Percentiles rank a stretch among this genome's conserved stretches.
Evolutionary conservation across 2,329 filamentous ascomycete genomes (phyloP).

Genomic region (Thermochaetoides dissita): DNA sequence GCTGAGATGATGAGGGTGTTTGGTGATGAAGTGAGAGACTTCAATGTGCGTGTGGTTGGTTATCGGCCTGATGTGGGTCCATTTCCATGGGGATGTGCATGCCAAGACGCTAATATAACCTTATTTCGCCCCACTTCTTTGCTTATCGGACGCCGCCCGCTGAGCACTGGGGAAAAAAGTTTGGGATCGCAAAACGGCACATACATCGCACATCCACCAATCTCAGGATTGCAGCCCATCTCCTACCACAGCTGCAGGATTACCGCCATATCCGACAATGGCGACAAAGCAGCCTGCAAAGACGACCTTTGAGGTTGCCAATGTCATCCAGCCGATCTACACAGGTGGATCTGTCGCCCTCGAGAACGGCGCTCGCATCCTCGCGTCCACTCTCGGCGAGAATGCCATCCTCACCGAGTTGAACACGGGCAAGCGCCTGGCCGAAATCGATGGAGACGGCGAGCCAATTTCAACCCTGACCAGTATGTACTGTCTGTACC

Average conservation of each 20-base stretch:
- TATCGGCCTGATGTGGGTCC: no score
- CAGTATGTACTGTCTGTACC: slow-evolving; percentile 25
- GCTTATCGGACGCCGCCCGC: no score
- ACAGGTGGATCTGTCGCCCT: slow-evolving; percentile 80
- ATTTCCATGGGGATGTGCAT: neutral
- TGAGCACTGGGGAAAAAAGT: slow-evolving; percentile 10
- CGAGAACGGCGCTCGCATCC: slow-evolving; percentile 64
- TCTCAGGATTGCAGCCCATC: slow-evolving; percentile 4
- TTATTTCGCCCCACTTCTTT: slow-evolving; percentile 16
- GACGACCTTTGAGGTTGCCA: slow-evolving; percentile 76
- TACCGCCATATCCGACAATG: slow-evolving; percentile 25
- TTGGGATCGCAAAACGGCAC: slow-evolving; percentile 3
- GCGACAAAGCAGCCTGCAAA: slow-evolving; percentile 52
- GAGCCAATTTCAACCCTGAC: slow-evolving; percentile 65
- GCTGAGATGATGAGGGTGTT: no score
- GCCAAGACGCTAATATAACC: slow-evolving; percentile 24
- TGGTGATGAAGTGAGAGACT: neutral
- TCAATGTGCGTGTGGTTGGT: no score
- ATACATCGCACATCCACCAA: no score
- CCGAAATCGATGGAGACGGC: slow-evolving; percentile 70
- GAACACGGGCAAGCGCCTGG: slow-evolving; percentile 67
- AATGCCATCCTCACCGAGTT: slow-evolving; percentile 81
- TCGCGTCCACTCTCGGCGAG: slow-evolving; percentile 83
- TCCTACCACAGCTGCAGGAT: slow-evolving; percentile 3
- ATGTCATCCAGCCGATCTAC: slow-evolving; percentile 82